Base-by-base conservation (phyloP, 371 early-diverging fungal species). In the Mucor racemosus region DNA sequence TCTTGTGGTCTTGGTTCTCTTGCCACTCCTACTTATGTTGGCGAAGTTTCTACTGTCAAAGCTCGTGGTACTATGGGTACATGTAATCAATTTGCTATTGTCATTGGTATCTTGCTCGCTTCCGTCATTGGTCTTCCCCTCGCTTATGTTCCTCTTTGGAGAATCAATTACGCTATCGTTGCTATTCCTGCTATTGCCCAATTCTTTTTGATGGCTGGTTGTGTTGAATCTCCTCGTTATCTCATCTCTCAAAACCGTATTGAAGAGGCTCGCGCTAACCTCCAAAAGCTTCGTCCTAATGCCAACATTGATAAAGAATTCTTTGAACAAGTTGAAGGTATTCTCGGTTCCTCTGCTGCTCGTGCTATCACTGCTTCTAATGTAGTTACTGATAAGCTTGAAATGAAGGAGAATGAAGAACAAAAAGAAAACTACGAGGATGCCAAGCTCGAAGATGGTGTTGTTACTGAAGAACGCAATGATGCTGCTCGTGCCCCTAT, bases 341-440 rank as follows among this genome's bases (percentile, higher is more conserved):
- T 62, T 7, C 62, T 67, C 5, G 62, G 68, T 58, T 58, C 58
- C 31, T 26, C 39, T 39, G 63, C 99, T 54, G 96, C 97, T 36
- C 90, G 89, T 68, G 92, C 97, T 26, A 98, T 98, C 59, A 98
- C 98, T 68, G 92, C 95, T 60, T 97, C 97, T 68, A 91, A 96
- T 63, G 97, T 95, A 39, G 96, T 97, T n/a, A 86, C 93, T 7
- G 36, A 17, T 26, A 60, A 50, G 36, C 13, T 13, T 21, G 58
- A 57, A 7, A 46, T 31, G 14, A 48, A 57, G 19, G 56, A 55
- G 14, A 26, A 7, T 13, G 56, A 56, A 17, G 55, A 53, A 33
- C 19, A 54, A 13, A 60, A 60, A 35, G 57, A 55, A 14, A 13
- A 3, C 13, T n/a, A 42, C 11, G 62, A 71, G 10, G 57, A 62